Evolutionary conservation across 2,329 filamentous ascomycete genomes (phyloP), one percentile per base, ranked within the genome.

Genomic region (Ophiostoma sp.): DNA sequence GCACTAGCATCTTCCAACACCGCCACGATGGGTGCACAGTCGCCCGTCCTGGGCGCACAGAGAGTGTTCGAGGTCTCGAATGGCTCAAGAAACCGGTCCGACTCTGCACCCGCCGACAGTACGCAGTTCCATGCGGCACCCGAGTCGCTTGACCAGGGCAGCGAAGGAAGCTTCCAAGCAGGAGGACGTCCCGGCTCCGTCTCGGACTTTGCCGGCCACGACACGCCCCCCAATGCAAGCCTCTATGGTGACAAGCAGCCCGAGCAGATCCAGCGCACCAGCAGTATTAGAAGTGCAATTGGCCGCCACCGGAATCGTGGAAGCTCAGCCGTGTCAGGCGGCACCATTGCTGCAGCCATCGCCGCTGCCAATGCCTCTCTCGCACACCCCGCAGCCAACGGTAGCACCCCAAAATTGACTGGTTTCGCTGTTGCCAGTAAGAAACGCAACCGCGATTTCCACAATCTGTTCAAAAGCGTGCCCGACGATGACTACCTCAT

Each of bases 401-500:
- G 83, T 16, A 85, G 84, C 72, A 84, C 86, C 5, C 90, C 91
- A 62, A 93, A 93, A 72, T 83, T 96, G 72, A 97, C 94, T 4
- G 95, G 95, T 0, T 99, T 99, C 76, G 94, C 95, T 65, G 93
- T 98, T 72, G 95, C 95, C 65, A 96, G 91, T 76, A 96, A 96
- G 77, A 97, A 95, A 80, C 87, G 96, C 68, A 99, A 99, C 78
- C 87, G 92, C 65, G 95, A 98, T 75, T 99, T 98, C 74, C 95
- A 99, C 77, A 86, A 85, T 69, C 81, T 97, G 2, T 99, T 99
- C 82, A 91, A 95, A 78, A 98, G 93, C 76, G 95, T 99, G 0
- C 95, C 96, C 0, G 94, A 98, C 73, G 95, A 99, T 75, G 95
- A 99, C 77, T 97, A 97, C 76, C 84, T 99, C 40, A 98, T 99